Evolutionary conservation across 495 filamentous ascomycete species (phyloP).

Genomic region (Tuber brumale): DNA sequence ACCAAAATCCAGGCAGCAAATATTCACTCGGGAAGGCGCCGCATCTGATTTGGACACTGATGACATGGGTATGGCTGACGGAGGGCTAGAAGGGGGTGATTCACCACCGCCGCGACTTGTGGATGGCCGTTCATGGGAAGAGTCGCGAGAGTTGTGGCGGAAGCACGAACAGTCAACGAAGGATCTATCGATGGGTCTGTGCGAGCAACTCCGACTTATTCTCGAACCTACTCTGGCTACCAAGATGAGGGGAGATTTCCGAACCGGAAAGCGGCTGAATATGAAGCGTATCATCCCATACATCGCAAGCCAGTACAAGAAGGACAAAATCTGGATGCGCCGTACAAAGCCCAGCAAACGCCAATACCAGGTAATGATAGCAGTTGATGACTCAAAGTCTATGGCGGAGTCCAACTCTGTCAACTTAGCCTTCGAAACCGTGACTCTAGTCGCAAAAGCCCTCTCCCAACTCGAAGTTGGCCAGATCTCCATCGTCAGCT

Average conservation of each 20-base stretch:
- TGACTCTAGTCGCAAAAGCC: conserved; percentile 77
- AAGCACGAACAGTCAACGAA: conserved; percentile 77
- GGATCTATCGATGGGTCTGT: conserved; percentile 74
- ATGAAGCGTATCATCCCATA: conserved; percentile 99
- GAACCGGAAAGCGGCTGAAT: conserved; percentile 95
- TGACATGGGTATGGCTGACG: conserved; percentile 36
- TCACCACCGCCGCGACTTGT: conserved; percentile 38
- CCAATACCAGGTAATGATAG: conserved; percentile 92
- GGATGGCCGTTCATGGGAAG: conserved; percentile 44
- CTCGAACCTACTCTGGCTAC: conserved; percentile 89
- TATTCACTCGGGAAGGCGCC: conserved; percentile 25
- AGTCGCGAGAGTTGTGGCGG: conserved; percentile 76
- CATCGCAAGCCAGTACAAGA: conserved; percentile 93
- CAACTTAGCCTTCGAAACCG: conserved; percentile 83
- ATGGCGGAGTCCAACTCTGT: conserved; percentile 57
- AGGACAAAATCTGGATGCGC: conserved; percentile 99
- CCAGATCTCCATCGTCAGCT: conserved; percentile 79
- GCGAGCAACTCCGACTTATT: conserved; percentile 90
- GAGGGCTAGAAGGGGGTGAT: conserved; percentile 49
- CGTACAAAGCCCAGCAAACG: conserved; percentile 83
- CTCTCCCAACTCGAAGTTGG: conserved; percentile 89
- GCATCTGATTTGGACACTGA: conserved; percentile 8
- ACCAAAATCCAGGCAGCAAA: conserved; percentile 14
- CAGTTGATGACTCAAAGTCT: conserved; percentile 88
- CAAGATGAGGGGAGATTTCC: conserved; percentile 93